Evolutionary conservation across 331 rosid species (phyloP).

Genomic region (Cydonia oblonga): DNA sequence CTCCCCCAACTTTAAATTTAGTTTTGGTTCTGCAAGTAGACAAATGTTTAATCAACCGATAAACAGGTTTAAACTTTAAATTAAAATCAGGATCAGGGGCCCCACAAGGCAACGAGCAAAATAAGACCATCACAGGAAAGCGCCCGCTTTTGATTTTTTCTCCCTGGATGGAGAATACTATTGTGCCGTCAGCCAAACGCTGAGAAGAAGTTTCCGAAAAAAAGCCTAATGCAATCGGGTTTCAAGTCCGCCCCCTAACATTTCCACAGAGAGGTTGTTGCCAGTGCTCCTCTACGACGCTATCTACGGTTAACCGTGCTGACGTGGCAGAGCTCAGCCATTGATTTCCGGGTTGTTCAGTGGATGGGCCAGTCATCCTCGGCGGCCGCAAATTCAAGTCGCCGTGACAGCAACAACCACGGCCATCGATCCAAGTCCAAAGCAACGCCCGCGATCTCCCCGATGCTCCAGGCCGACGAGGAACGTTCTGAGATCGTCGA

Average conservation of each 20-base stretch:
- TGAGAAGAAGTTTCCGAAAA: neutral
- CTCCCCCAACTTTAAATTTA: neutral
- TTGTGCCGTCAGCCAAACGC: constrained; percentile 1
- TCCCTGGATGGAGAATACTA: neutral
- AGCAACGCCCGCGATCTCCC: constrained; percentile 32
- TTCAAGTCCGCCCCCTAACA: constrained; percentile 42
- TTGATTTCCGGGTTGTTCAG: constrained; percentile 8
- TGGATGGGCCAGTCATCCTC: constrained; percentile 96
- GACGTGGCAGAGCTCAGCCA: constrained; percentile 16
- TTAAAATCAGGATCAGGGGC: neutral
- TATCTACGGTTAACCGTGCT: constrained; percentile 4
- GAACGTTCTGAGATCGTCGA: neutral
- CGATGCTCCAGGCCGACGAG: constrained; percentile 26
- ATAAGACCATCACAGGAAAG: constrained; percentile 3
- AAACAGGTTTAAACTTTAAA: neutral
- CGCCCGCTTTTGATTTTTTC: constrained; percentile 2
- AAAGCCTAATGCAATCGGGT: constrained; percentile 32
- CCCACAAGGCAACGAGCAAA: neutral
- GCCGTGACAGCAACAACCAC: constrained; percentile 49
- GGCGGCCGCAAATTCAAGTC: constrained; percentile 37
- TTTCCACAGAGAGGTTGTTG: neutral
- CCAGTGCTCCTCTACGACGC: neutral
- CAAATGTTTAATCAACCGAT: neutral
- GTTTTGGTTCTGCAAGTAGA: neutral
- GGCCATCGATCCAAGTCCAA: constrained; percentile 38